Evolutionary conservation across 2,329 filamentous ascomycete species (phyloP), one percentile per base, ranked within the genome.

Genomic region (Aspergillus calidoustus): DNA sequence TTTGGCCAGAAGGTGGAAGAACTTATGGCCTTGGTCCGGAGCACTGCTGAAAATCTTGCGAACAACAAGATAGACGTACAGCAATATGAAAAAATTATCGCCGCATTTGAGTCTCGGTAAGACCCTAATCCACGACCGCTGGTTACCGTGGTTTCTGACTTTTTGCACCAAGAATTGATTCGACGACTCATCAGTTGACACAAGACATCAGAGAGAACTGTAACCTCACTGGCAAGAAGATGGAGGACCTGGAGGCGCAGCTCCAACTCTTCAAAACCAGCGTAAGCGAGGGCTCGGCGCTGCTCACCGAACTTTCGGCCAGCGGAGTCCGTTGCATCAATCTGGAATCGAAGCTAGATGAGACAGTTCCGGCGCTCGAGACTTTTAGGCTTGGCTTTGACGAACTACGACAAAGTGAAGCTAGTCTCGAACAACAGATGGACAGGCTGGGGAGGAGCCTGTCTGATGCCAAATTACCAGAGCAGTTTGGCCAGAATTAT

Each of bases 361-460:
- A 8, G 5, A 28, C 71, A 15, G 60, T 67, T 22, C 62, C 68
- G n/a, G 63, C 46, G 4, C 51, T 76, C 17, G 58, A 60, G 4
- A 63, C 49, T 17, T 59, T 76, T 1, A 51, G 46, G 13, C 38
- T n/a, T 4, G 67, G 64, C 5, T 47, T 77, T 15, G 60, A 71
- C 13, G 67, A 55, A n/a, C 54, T 74, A 8, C 61, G 61, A 7
- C 34, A 66, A 8, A 66, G 69, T 17, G 72, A 71, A 50, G 41
- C 38, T 5, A 65, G 63, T 11, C 74, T 80, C 34, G 63, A 62
- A 4, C 58, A 69, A 1, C 73, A 76, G n/a, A 71, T 79, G 31
- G 56, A 60, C 25, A 57, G 49, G 1, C 60, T 76, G 17, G 44
- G 56, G 28, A 49, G 57, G 8, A 68, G 51, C 7, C 56, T 76